Conservation (phyloP, 495 filamentous ascomycete species). For the Geoglossum glabrum region DNA sequence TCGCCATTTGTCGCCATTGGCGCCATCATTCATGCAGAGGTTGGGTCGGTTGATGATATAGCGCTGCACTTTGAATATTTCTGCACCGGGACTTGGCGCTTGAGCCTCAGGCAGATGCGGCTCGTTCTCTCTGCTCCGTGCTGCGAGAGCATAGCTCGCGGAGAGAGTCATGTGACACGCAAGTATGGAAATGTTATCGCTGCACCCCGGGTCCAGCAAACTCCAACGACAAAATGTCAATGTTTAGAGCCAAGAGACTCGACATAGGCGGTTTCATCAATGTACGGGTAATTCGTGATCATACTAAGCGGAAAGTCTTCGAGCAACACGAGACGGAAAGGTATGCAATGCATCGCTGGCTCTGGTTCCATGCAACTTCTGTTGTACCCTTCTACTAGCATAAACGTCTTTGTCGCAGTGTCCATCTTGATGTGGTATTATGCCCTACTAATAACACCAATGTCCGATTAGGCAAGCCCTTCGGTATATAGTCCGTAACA, state of each 20-base stretch:
- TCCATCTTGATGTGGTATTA: neutral
- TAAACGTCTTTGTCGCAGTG: no score
- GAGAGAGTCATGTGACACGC: no score
- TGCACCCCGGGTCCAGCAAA: no score
- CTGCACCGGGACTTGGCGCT: neutral
- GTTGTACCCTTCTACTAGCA: no score
- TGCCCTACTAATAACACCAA: neutral
- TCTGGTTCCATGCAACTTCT: no score
- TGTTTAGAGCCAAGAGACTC: conserved; percentile 71
- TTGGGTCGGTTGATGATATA: neutral
- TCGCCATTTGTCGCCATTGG: conserved; percentile 39
- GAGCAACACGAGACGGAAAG: conserved; percentile 68
- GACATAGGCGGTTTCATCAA: conserved; percentile 77
- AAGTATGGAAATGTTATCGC: no score
- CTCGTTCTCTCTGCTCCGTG: no score
- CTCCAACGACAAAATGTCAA: conserved; percentile 34
- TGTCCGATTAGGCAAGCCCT: conserved; percentile 60
- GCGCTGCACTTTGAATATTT: neutral
- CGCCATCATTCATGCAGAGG: conserved; percentile 20
- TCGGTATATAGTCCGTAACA: conserved; percentile 85
- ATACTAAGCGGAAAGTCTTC: conserved; percentile 87
- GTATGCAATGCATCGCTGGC: no score
- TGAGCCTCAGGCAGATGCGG: neutral
- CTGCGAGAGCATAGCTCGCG: no score
- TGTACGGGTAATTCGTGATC: conserved; percentile 65